Evolutionary conservation across 2,329 filamentous ascomycete species (phyloP), one percentile per base, ranked within the genome.

Genomic region (Fonsecaea monophora): DNA sequence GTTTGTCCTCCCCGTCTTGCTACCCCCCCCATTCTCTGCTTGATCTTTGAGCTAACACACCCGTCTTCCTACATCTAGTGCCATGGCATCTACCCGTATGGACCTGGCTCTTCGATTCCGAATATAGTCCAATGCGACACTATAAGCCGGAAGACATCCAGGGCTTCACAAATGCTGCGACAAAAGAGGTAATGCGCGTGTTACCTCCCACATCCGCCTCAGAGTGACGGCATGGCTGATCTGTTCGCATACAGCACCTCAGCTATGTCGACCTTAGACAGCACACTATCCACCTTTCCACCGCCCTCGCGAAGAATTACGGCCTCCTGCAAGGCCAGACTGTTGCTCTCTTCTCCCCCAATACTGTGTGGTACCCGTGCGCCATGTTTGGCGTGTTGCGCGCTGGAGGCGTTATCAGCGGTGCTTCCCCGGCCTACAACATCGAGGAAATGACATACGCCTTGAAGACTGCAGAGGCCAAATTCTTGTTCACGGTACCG

Each of bases 381-480:
- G 86, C 85, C 13, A 86, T 89, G 81, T 82, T 86, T 64, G 83
- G 84, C 0, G 82, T 83, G 1, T 78, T 87, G 7, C 81, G 84
- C 12, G 81, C 80, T 5, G 85, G 82, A 69, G 87, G 84, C 8
- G 82, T 86, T 35, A 85, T 89, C 1, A 86, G 83, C 2, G 88
- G 88, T 1, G 88, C 87, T 0, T 86, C 83, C 15, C 88, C 88
- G 0, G 88, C 87, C 0, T 90, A 90, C 75, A 89, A 86, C 34
- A 81, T 86, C 15, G 88, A 90, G 58, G 89, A 91, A 71, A 89
- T 90, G 85, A 84, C 83, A 0, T 89, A 89, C 75, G 87, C 87
- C 1, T 77, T 90, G 2, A 83, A 85, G 71, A 87, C 82, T 0
- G 85, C 82, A 0, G 78, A 84, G 38, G 84, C 85, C 2, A 87